Base-by-base conservation (phyloP, 805 yeast species). In the Sugiyamaella americana region DNA sequence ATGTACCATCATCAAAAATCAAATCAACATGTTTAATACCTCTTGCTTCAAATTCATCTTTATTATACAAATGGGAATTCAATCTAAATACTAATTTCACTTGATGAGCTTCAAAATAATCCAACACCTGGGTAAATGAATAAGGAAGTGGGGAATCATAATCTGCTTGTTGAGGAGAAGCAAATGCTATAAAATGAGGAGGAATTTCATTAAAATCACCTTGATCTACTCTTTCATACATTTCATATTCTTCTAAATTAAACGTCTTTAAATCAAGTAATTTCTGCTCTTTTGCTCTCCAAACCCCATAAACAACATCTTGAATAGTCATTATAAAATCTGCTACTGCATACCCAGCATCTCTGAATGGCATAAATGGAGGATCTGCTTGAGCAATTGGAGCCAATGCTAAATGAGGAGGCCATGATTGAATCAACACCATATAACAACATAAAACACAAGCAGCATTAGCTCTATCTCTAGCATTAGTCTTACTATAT, bases 1-100 rank as follows among this genome's bases (percentile, higher is more conserved):
- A 93, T 1, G 98, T 88, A 24, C 98, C 98, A 65, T 93, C 98
- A 57, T 93, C 98, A 65, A 93, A 93, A 37, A 91, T 85, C 88
- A 93, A 84, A 64, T 93, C 98, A 17, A 91, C 72, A 64, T 93
- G 98, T 58, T 84, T 82, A 54, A 93, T 87, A 2, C 85, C 88
- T 46, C 85, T 70, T 53, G 80, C 80, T 53, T 84, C 86, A 62
- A 93, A 93, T 62, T 89, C 95, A 26, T 69, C 70, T 46, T 84
- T 80, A 60, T 91, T 93, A 68, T 93, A 93, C 40, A 93, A 72
- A 58, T 87, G 96, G 1, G 96, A 87, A 65, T 93, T 93, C 48
- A 93, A 75, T 59, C 98, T 77, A 20, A 93, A 96, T 11, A 93
- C 97, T 54, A 91, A 71, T 62, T 84, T 84, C 32, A 93, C 97